phyloP scores from a whole-genome alignment of 108 stramenopile species.

The Phaeodactylum tricornutum region DNA sequence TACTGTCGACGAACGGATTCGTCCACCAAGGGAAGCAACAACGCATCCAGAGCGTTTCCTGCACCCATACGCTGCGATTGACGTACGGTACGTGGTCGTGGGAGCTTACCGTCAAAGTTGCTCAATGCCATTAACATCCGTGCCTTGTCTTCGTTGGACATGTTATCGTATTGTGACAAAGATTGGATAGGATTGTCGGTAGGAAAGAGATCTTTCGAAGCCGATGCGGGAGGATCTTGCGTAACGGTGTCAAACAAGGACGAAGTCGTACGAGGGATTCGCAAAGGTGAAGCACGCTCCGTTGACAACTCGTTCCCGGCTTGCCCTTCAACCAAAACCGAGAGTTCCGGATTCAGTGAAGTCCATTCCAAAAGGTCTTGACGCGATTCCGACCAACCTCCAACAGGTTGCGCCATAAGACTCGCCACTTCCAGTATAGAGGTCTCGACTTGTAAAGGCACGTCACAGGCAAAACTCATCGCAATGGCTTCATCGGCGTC shows the following conservation, averaged over 20 bases:
- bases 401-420: slow-evolving; percentile 5
- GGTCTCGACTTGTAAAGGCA: slow-evolving; percentile 43
- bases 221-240: slow-evolving; percentile 10
- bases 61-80: not conserved
- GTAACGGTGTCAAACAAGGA: slow-evolving; percentile 29
- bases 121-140: slow-evolving; percentile 53
- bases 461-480: slow-evolving; percentile 48
- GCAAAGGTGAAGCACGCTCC: slow-evolving; percentile 28
- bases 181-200: slow-evolving; percentile 63
- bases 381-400: not conserved
- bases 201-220: slow-evolving; percentile 27
- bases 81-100: slow-evolving; percentile 53
- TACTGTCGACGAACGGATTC: slow-evolving; percentile 69
- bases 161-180: slow-evolving; percentile 51
- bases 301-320: slow-evolving; percentile 11
- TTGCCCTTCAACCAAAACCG: slow-evolving; percentile 55
- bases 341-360: slow-evolving; percentile 15
- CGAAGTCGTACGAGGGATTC: slow-evolving; percentile 50
- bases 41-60: slow-evolving; percentile 42
- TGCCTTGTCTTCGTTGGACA: slow-evolving; percentile 54
- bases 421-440: slow-evolving; percentile 41
- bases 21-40: slow-evolving; percentile 75
- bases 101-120: slow-evolving; percentile 53
- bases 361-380: slow-evolving; percentile 12
- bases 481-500: slow-evolving; percentile 83